Evolutionary conservation across 495 filamentous ascomycete species (phyloP), one percentile per base, ranked within the genome.

Genomic region (Oleoguttula mirabilis): DNA sequence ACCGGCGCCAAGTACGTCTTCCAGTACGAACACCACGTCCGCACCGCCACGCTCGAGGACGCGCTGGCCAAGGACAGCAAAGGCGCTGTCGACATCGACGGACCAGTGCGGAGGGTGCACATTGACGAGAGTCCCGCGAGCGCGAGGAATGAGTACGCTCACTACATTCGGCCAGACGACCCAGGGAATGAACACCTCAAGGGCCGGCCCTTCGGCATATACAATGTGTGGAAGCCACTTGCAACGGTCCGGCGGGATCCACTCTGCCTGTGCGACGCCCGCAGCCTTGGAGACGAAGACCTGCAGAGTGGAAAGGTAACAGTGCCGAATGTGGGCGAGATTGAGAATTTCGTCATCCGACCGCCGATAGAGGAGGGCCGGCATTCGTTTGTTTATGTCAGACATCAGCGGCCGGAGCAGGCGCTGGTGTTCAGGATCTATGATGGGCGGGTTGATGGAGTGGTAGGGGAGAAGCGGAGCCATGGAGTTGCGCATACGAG

Each of bases 161-260:
- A 31, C 24, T 32, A 31, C 23, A 4, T 41, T 3, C n/a, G 22
- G 15, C 39, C 39, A 11, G 11, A 19, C 10, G 25, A 32, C 10
- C 8, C 23, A 14, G 24, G 24, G 16, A 41, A 41, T 20, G 24
- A 41, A 25, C 39, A 41, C 19, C 27, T 41, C 12, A 3, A 21
- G 22, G 24, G 30, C 27, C 3, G 39, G 19, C 23, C 39, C 3
- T 41, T 41, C 30, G 39, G 39, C 2, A 32, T 41, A 15, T 31
- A 41, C 23, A 41, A 31, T 20, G 27, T 32, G 10, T 41, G 39
- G 39, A 41, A 41, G 21, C 39, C 39, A 21, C 30, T 41, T n/a
- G 17, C 20, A 20, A 33, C 39, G 2, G 27, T 41, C 2, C 39
- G 39, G 4, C n/a, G 27, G 7, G 39, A 41, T 32, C 30, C 39